phyloP scores from a whole-genome alignment of 2,329 filamentous ascomycete genomes.

The Xylaria sp. region DNA sequence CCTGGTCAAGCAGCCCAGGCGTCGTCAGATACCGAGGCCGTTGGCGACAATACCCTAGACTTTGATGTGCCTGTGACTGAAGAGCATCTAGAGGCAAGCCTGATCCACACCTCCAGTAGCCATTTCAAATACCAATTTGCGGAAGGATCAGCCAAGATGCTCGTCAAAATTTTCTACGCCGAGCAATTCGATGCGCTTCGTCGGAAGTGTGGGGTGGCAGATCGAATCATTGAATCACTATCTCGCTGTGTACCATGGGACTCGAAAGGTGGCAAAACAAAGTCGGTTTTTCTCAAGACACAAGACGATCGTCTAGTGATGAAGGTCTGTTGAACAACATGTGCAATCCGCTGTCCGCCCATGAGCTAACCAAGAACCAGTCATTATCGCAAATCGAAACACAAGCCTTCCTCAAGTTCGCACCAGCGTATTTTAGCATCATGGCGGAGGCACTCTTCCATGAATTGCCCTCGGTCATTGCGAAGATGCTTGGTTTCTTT shows the following conservation, averaged over 20 bases:
- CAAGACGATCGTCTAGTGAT: conserved; percentile 93
- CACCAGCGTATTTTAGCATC: conserved; percentile 95
- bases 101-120: conserved; percentile 85
- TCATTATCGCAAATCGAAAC: conserved; percentile 91
- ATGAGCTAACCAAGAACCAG: conserved; percentile 56
- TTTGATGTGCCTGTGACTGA: conserved; percentile 57
- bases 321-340: conserved; percentile 62
- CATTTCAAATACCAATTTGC: conserved; percentile 97
- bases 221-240: conserved; percentile 93
- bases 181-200: conserved; percentile 97
- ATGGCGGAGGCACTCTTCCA: conserved; percentile 98
- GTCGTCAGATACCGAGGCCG: conserved; percentile 48
- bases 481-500: conserved; percentile 99
- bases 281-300: conserved; percentile 96
- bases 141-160: conserved; percentile 92
- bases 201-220: conserved; percentile 90
- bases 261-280: conserved; percentile 96
- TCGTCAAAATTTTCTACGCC: conserved; percentile 98
- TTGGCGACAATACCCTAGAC: conserved; percentile 48
- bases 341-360: conserved; percentile 55
- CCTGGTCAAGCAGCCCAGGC: conserved; percentile 38
- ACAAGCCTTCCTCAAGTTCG: conserved; percentile 92
- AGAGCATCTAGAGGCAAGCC: conserved; percentile 82
- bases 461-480: conserved; percentile 93
- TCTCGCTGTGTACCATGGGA: conserved; percentile 98